Evolutionary conservation across 805 yeast species (phyloP), one percentile per base, ranked within the genome.

Genomic region (Cyberlindnera euphorbiae): DNA sequence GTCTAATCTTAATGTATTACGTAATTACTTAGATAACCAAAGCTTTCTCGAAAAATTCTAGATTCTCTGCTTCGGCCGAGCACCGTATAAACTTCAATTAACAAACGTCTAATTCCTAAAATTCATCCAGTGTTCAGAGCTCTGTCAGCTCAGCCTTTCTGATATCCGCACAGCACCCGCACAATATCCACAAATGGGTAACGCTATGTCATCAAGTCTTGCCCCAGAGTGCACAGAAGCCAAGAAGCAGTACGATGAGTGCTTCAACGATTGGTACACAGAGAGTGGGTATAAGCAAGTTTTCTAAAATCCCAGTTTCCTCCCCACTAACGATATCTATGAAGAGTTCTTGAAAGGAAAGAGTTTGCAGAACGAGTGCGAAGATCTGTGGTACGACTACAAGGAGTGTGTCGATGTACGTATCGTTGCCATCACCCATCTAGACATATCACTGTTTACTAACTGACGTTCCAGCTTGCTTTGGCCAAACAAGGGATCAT

Each of bases 201-300:
- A 78, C 60, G 58, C 67, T 35, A 75, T 83, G 83, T 81, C 89
- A 13, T 71, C 95, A 6, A 87, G 96, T 42, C 84, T 93, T 69
- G 97, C 98, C 25, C 96, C 97, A 17, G 97, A 93, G 64, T 93
- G 98, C 62, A 86, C 95, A 16, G 83, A 77, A 24, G 74, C 82
- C 39, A 93, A 93, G 62, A 77, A 77, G 50, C 75, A 78, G 52
- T 93, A 93, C 55, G 97, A 93, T 56, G 82, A 79, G 53, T 93
- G 98, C 60, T 93, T 93, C 66, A 89, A 88, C 62, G 73, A 74
- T 47, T 89, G 98, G 98, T 93, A 93, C 58, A 79, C 93, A 5
- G 97, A 93, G 50, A 83, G 75, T 69, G 17, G 10, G 33, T 23
- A 3, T 17, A 17, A 9, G 9, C 9, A 19, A 19, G 22, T 19